Evolutionary conservation across 768 basidiomycete genomes (phyloP), one percentile per base, ranked within the genome.

Genomic region (Pleurotus tuber-regium): DNA sequence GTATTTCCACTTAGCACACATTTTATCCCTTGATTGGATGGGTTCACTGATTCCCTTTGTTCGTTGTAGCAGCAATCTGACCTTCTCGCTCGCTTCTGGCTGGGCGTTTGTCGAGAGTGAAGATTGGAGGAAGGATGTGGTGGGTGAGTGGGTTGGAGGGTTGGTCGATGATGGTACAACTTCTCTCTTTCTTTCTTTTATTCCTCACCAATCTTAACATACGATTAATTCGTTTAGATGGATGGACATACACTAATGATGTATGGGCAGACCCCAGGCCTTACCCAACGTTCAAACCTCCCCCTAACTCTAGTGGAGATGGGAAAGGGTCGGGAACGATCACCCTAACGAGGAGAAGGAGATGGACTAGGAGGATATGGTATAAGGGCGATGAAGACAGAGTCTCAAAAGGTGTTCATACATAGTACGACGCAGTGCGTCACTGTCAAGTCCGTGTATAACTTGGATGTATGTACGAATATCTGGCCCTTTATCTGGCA

Each of bases 231-330:
- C 4, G 7, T 16, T 46, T 48, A 84, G 87, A 82, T 59, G 90
- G 88, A 2, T 92, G 91, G 89, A 80, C 87, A 11, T 92, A 92
- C 59, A 85, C 85, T 6, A 87, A 89, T 55, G 89, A 90, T 52
- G 69, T 76, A 0, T 92, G 90, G 91, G 68, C 80, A 4, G 74
- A 83, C 51, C 71, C 81, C 50, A 67, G 62, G 61, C 73, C 66
- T 33, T 71, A 71, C 68, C 66, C 49, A 1, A 51, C 55, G n/a
- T 48, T 33, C 31, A 31, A 48, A 12, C 25, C 14, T 11, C n/a
- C 42, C 6, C 18, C 24, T 14, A n/a, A n/a, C 23, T n/a, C 31
- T 18, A 14, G n/a, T 12, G 46, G 23, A 18, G 72, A 69, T 63
- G 75, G 67, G 56, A 70, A 70, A 35, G 71, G 74, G 3, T 69